These are phyloP conservation scores for Botrytis deweyae DNA, from an alignment of 2,329 filamentous ascomycete genomes.

Conservation along the genomic window DNA sequence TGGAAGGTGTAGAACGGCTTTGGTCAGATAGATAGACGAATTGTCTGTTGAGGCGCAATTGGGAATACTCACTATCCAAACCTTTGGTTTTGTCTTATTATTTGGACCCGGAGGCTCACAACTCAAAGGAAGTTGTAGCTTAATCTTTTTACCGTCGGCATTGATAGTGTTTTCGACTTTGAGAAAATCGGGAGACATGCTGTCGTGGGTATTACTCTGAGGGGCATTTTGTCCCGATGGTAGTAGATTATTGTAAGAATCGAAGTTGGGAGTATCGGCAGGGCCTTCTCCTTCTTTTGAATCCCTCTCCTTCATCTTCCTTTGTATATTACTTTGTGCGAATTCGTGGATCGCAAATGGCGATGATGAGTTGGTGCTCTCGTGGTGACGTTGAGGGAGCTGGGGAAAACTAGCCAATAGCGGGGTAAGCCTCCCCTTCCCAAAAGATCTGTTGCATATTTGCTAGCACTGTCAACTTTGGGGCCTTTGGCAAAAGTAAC, in stretches of 20 bases:
- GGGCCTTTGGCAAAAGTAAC: background rate
- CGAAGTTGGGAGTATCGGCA: background rate
- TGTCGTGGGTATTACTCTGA: conserved; percentile 9
- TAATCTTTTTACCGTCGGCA: conserved; percentile 38
- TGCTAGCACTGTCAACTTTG: background rate
- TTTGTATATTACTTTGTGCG: background rate
- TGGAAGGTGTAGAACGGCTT: background rate
- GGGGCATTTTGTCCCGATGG: background rate
- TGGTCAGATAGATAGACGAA: background rate
- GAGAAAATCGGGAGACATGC: conserved; percentile 27
- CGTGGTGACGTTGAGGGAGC: background rate
- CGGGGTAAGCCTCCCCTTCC: background rate
- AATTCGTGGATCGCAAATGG: background rate
- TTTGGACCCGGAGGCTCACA: conserved; percentile 78
- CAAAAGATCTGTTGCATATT: background rate
- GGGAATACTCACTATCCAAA: conserved; percentile 74
- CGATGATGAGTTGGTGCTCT: background rate
- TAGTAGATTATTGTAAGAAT: background rate
- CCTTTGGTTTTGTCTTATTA: conserved; percentile 69
- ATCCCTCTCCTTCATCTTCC: background rate
- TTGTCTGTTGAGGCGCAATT: background rate
- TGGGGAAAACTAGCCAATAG: background rate
- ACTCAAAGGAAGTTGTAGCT: conserved; percentile 70
- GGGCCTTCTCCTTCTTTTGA: background rate
- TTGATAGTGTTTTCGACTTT: conserved; percentile 16